Percentiles rank a stretch among this genome's conserved stretches.
Evolutionary conservation across 441 rosid genomes (phyloP).

Genomic region (Aquilaria agallochum): DNA sequence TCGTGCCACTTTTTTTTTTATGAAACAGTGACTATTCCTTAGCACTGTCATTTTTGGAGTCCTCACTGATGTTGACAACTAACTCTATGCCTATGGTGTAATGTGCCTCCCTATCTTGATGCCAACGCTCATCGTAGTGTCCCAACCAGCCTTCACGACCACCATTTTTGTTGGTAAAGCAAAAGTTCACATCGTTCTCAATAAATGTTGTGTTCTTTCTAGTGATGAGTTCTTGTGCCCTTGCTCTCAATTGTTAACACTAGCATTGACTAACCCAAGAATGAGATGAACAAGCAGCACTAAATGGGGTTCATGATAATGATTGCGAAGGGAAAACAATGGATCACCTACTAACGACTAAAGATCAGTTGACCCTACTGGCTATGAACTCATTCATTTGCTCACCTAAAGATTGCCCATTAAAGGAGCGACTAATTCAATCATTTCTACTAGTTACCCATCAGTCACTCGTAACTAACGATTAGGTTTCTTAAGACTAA

Average conservation of each 20-base stretch:
- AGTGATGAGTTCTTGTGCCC: slow-evolving; percentile 45
- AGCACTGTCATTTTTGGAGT: slow-evolving; percentile 39
- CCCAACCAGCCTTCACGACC: slow-evolving; percentile 64
- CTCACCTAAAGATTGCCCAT: too few relatives aligned
- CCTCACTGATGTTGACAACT: slow-evolving; percentile 59
- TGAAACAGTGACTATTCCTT: slow-evolving; percentile 30
- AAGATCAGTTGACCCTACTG: too few relatives aligned
- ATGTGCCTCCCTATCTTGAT: slow-evolving; percentile 65
- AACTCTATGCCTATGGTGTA: slow-evolving; percentile 62
- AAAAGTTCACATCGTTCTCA: slow-evolving; percentile 17
- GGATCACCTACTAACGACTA: too few relatives aligned
- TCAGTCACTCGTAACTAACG: too few relatives aligned
- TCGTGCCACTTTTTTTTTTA: slow-evolving; percentile 30
- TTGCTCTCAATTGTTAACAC: slow-evolving; percentile 38
- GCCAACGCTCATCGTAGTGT: slow-evolving; percentile 48
- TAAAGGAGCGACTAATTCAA: too few relatives aligned
- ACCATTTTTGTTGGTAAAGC: slow-evolving; percentile 51
- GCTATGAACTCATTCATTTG: too few relatives aligned
- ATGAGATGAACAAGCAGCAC: slow-evolving; percentile 42
- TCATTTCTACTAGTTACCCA: too few relatives aligned
- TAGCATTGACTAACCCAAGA: slow-evolving; percentile 37
- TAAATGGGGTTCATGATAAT: slow-evolving; percentile 49
- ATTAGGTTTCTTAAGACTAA: too few relatives aligned
- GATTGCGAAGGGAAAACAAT: slow-evolving; percentile 25
- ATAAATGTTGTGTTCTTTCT: slow-evolving; percentile 55